Percentiles rank a stretch among this genome's conserved stretches.
Conservation (phyloP, 208 protist genomes). For the Crithidia sp. region DNA sequence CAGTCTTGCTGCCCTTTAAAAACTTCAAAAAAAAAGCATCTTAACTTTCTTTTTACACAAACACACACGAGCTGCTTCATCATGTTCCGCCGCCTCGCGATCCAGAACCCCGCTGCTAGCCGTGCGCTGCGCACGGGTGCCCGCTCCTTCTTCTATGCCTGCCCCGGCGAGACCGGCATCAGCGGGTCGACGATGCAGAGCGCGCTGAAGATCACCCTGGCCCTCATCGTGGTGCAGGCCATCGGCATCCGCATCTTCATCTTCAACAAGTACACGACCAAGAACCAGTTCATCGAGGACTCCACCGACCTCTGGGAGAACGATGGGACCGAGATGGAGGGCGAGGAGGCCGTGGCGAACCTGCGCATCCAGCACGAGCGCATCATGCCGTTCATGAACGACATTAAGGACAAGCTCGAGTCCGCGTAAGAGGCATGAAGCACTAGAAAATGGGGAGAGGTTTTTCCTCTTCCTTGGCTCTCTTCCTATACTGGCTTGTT, state of each 20-base stretch:
- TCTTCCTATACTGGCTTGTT: too few species aligned
- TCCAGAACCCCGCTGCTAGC: conserved; percentile 18
- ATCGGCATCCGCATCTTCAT: conserved; percentile 47
- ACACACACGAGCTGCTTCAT: neutral
- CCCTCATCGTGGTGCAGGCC: conserved; percentile 37
- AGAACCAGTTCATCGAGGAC: conserved; percentile 80
- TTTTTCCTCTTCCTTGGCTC: too few species aligned
- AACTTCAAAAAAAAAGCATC: too few species aligned
- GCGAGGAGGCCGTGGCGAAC: conserved; percentile 87
- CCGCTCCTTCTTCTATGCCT: conserved; percentile 78
- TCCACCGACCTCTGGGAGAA: conserved; percentile 80
- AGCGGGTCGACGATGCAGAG: conserved; percentile 61
- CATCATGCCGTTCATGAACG: conserved; percentile 92
- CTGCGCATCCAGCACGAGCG: conserved; percentile 87
- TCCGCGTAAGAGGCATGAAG: conserved; percentile 25
- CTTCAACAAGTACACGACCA: conserved; percentile 60
- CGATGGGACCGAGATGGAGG: conserved; percentile 84
- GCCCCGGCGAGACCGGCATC: conserved; percentile 74
- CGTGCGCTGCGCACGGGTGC: conserved; percentile 20
- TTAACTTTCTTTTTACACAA: too few species aligned
- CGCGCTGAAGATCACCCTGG: conserved; percentile 38
- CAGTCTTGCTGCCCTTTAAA: too few species aligned
- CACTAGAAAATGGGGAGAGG: neutral
- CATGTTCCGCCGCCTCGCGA: conserved; percentile 69
- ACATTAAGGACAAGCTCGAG: conserved; percentile 77